These are phyloP conservation scores for Parasarocladium wereldwijsianum DNA, from an alignment of 2,329 filamentous ascomycete species.

Conservation along the genomic window DNA sequence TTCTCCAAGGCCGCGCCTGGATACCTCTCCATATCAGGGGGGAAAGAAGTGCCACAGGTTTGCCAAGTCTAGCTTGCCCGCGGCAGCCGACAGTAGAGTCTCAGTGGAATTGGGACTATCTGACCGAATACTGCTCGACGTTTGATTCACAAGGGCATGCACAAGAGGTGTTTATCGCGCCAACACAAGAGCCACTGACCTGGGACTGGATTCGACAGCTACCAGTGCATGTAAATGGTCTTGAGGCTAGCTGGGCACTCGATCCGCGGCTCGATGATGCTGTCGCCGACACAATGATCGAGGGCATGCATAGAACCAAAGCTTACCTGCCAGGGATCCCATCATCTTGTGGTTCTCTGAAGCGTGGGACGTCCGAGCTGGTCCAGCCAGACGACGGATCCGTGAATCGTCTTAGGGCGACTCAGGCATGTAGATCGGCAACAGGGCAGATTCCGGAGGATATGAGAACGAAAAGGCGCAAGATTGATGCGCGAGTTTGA, in stretches of 20 bases:
- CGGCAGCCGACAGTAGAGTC: too few relatives aligned
- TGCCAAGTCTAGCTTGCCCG: constrained; percentile 47
- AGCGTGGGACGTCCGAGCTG: too few relatives aligned
- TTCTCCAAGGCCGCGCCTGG: constrained; percentile 37
- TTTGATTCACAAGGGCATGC: constrained; percentile 37
- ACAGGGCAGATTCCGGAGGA: too few relatives aligned
- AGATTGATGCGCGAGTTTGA: too few relatives aligned
- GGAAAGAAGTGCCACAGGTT: constrained; percentile 34
- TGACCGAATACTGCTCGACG: constrained; percentile 39
- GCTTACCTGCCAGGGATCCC: too few relatives aligned
- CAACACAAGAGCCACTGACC: constrained; percentile 36
- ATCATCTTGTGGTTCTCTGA: too few relatives aligned
- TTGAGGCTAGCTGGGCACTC: constrained; percentile 39
- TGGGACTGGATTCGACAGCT: constrained; percentile 37
- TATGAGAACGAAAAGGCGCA: too few relatives aligned
- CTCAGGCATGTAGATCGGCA: too few relatives aligned
- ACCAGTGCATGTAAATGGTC: constrained; percentile 32
- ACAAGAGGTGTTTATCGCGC: constrained; percentile 45
- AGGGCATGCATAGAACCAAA: too few relatives aligned
- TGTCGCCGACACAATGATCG: too few relatives aligned
- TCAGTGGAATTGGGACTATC: constrained; percentile 36
- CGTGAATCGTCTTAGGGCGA: too few relatives aligned
- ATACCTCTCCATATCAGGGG: constrained; percentile 45
- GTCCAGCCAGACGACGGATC: too few relatives aligned
- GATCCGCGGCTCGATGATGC: constrained; percentile 34